Evolutionary conservation across 371 early-diverging fungal genomes (phyloP).

Genomic region (Mortierella sp.): DNA sequence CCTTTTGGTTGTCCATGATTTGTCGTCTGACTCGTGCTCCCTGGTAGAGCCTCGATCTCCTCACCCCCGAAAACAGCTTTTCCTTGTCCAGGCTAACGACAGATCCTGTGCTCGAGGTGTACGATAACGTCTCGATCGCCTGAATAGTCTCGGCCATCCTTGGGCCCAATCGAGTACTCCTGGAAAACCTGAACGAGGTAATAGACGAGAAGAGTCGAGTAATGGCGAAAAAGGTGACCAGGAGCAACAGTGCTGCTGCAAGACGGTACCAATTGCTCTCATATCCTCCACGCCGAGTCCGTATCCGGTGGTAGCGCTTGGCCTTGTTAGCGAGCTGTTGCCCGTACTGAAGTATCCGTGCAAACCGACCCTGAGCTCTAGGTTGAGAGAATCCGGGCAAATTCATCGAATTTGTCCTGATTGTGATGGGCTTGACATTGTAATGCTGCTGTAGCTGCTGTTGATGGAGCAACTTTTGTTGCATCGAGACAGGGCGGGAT

Average conservation of each 20-base stretch:
- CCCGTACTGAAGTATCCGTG: slow-evolving; percentile 22
- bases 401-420: slow-evolving; percentile 38
- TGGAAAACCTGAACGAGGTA: slow-evolving; percentile 21
- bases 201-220: slow-evolving; percentile 9
- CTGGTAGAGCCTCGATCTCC: slow-evolving; percentile 42
- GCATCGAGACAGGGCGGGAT: slow-evolving; percentile 30
- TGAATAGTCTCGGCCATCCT: slow-evolving; percentile 50
- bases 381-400: slow-evolving; percentile 39
- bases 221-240: slow-evolving; percentile 27
- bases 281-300: slow-evolving; percentile 30
- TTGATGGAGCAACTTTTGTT: slow-evolving; percentile 22
- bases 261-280: slow-evolving; percentile 50
- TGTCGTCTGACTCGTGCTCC: slow-evolving; percentile 46
- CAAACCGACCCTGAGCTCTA: slow-evolving; percentile 19
- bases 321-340: slow-evolving; percentile 26
- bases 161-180: slow-evolving; percentile 25
- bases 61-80: slow-evolving; percentile 50
- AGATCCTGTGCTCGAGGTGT: slow-evolving; percentile 33
- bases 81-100: slow-evolving; percentile 33
- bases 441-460: slow-evolving; percentile 30
- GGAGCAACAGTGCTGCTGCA: slow-evolving; percentile 8
- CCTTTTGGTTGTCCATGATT: slow-evolving; percentile 52
- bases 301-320: slow-evolving; percentile 42
- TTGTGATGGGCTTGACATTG: slow-evolving; percentile 53
- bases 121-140: slow-evolving; percentile 41